Percentiles rank a stretch among this genome's conserved stretches.
phyloP scores from a whole-genome alignment of 2,329 filamentous ascomycete species.

The Periconia sp. region DNA sequence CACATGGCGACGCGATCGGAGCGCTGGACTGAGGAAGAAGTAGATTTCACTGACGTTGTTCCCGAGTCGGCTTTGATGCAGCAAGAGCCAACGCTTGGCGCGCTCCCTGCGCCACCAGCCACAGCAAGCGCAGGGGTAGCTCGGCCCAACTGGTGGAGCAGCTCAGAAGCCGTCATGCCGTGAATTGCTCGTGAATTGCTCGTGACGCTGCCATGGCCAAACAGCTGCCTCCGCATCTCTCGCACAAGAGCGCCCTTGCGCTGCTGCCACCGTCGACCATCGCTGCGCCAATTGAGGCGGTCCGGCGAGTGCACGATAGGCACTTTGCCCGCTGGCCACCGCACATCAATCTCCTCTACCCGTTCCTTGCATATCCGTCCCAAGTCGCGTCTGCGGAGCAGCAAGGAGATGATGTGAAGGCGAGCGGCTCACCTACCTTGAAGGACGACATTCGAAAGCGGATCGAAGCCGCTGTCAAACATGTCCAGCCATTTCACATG shows the following conservation, averaged over 20 bases:
- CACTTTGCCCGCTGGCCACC: slow-evolving; percentile 37
- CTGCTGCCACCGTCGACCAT: slow-evolving; percentile 30
- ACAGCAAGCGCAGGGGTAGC: slow-evolving; percentile 12
- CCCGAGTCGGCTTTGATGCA: slow-evolving; percentile 20
- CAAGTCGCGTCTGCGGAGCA: too few relatives aligned
- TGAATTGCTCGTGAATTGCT: too few relatives aligned
- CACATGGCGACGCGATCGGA: slow-evolving; percentile 39
- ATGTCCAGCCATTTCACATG: slow-evolving; percentile 24
- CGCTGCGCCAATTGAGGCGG: slow-evolving; percentile 28
- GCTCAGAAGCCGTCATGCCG: slow-evolving; percentile 1
- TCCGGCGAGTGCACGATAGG: slow-evolving; percentile 31
- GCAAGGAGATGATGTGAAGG: too few relatives aligned
- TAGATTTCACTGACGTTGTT: too few relatives aligned
- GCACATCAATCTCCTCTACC: slow-evolving; percentile 40
- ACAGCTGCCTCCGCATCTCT: slow-evolving; percentile 27
- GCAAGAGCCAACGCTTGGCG: background rate
- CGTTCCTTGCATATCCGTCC: slow-evolving; percentile 25
- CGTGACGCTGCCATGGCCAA: slow-evolving; percentile 12
- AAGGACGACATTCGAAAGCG: slow-evolving; percentile 27
- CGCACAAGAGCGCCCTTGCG: slow-evolving; percentile 33
- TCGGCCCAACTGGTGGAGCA: background rate
- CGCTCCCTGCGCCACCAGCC: slow-evolving; percentile 13
- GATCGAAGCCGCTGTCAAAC: slow-evolving; percentile 22
- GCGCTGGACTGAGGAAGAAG: slow-evolving; percentile 19
- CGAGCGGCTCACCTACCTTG: slow-evolving; percentile 11